phyloP scores from a whole-genome alignment of 2,329 filamentous ascomycete genomes.

The Colletotrichum magnum region DNA sequence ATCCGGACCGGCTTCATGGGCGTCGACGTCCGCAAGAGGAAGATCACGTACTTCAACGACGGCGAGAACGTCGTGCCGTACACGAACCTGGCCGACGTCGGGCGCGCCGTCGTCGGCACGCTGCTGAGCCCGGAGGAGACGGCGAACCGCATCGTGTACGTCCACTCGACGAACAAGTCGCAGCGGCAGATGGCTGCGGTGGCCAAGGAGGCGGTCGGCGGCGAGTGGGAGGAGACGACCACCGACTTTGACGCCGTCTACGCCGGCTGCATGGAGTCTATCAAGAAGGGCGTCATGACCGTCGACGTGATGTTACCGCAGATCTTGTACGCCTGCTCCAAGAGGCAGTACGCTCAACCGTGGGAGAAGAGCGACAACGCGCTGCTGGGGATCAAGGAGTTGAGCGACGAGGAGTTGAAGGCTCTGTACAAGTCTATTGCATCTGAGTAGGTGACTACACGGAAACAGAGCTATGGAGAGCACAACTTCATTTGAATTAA shows the following conservation, averaged over 20 bases:
- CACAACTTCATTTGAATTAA: no score
- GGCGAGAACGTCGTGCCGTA: conserved; percentile 45
- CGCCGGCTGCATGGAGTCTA: conserved; percentile 38
- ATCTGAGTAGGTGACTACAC: conserved; percentile 9
- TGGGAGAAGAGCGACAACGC: conserved; percentile 43
- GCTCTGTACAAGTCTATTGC: conserved; percentile 38
- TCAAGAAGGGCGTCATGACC: conserved; percentile 42
- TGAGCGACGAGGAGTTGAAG: conserved; percentile 43
- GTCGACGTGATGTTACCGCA: conserved; percentile 39
- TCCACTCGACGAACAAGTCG: conserved; percentile 43
- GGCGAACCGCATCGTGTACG: conserved; percentile 45
- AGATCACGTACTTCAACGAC: conserved; percentile 43
- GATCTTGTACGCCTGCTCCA: conserved; percentile 41
- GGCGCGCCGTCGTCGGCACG: conserved; percentile 45
- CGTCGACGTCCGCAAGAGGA: conserved; percentile 45
- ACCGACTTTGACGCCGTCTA: conserved; percentile 41
- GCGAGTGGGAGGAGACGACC: conserved; percentile 41
- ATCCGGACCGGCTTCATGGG: conserved; percentile 43
- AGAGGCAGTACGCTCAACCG: conserved; percentile 35
- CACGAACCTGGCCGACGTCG: conserved; percentile 47
- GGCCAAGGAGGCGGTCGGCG: conserved; percentile 41
- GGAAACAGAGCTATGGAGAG: no score
- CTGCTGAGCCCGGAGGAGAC: conserved; percentile 47
- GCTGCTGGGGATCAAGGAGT: conserved; percentile 42
- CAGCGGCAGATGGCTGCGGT: conserved; percentile 44